Conservation (phyloP, 1,139 yeast genomes). For the Hansenula sp. region DNA sequence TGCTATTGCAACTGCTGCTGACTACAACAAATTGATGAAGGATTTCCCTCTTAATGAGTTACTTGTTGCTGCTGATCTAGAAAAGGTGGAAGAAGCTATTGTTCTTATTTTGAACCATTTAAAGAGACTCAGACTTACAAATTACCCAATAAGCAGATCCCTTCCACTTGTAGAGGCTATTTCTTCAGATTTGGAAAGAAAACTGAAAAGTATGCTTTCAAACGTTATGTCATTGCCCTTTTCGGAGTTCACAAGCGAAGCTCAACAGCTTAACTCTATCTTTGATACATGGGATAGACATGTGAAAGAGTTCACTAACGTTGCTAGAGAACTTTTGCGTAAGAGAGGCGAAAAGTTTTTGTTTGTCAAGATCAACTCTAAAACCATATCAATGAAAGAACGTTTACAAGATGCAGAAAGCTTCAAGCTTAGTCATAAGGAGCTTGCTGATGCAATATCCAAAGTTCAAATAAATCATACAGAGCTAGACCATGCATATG, state of each 20-base stretch:
- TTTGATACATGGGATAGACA: constrained; percentile 46
- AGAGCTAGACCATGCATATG: constrained; percentile 38
- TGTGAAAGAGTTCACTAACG: constrained; percentile 48
- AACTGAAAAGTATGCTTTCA: constrained; percentile 26
- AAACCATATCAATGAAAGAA: constrained; percentile 41
- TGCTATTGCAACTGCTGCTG: constrained; percentile 45
- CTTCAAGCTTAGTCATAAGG: constrained; percentile 54
- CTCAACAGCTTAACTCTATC: constrained; percentile 25
- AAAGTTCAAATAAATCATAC: constrained; percentile 27
- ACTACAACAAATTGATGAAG: constrained; percentile 58
- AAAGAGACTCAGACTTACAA: constrained; percentile 53
- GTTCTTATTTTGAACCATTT: constrained; percentile 55
- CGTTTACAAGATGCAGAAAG: constrained; percentile 39
- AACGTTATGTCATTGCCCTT: constrained; percentile 34
- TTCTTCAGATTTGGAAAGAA: constrained; percentile 38
- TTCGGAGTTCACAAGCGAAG: constrained; percentile 27
- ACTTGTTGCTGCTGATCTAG: constrained; percentile 42
- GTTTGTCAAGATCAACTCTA: constrained; percentile 53
- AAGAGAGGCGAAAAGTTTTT: constrained; percentile 72
- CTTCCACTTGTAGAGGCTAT: constrained; percentile 61
- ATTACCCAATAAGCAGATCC: constrained; percentile 66
- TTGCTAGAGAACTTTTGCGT: constrained; percentile 72
- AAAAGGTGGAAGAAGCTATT: constrained; percentile 42
- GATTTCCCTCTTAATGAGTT: constrained; percentile 71
- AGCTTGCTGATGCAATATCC: constrained; percentile 35